Evolutionary conservation across 2,329 filamentous ascomycete genomes (phyloP).

Genomic region (Penicillium expansum): DNA sequence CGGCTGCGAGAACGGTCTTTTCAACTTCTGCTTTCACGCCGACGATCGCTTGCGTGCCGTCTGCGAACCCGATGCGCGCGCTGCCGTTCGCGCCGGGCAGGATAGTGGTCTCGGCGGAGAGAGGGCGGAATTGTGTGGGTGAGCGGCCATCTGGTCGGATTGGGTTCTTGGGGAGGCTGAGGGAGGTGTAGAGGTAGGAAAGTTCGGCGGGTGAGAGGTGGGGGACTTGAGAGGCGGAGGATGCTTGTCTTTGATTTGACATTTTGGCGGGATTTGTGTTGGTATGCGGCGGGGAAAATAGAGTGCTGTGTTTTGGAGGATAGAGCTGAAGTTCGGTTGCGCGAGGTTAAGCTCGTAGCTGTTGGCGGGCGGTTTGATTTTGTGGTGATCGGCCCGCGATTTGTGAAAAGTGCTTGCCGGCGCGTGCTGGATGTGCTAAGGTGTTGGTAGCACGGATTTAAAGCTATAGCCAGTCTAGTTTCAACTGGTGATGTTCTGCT

Average conservation of each 20-base stretch:
- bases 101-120: constrained; percentile 86
- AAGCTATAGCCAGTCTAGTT: not conserved
- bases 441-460: not conserved
- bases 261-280: constrained; percentile 42
- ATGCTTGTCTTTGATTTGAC: constrained; percentile 62
- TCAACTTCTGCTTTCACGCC: constrained; percentile 95
- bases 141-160: constrained; percentile 85
- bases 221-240: constrained; percentile 45
- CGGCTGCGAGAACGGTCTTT: constrained; percentile 53
- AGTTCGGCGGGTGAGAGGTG: constrained; percentile 93
- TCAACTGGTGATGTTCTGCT: not conserved
- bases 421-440: not conserved
- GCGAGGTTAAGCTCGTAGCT: constrained; percentile 1
- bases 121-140: constrained; percentile 81
- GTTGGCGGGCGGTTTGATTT: not conserved
- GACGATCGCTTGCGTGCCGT: constrained; percentile 93
- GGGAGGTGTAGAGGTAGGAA: constrained; percentile 87
- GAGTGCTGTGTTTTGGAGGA: not conserved
- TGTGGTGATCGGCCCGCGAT: constrained; percentile 9
- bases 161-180: constrained; percentile 69
- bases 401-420: not conserved
- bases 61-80: constrained; percentile 88
- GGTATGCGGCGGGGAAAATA: not conserved
- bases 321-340: not conserved
- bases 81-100: constrained; percentile 88